These are phyloP conservation scores for Papiliotrema nemorosa DNA, from an alignment of 1,284 basidiomycete species.

Conservation along the genomic window DNA sequence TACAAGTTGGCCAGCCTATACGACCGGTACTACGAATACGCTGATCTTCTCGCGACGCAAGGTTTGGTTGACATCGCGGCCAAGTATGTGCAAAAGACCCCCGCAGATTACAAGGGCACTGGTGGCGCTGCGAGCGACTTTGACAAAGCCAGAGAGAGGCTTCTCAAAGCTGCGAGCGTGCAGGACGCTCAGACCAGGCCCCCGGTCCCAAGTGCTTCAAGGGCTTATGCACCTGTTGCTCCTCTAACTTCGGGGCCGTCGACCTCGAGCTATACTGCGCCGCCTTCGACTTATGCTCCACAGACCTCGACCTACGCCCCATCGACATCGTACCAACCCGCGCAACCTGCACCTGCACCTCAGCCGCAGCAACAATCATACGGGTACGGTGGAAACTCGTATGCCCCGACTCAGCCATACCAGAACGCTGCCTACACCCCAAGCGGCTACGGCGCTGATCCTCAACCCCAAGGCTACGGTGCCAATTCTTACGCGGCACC, in stretches of 20 bases:
- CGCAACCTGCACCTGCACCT: constrained; percentile 1
- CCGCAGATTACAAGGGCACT: constrained; percentile 69
- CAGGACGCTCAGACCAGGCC: background rate
- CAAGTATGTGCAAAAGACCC: constrained; percentile 75
- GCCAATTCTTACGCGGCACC: constrained; percentile 21
- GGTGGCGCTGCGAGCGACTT: constrained; percentile 57
- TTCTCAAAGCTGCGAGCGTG: constrained; percentile 32
- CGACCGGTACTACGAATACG: constrained; percentile 93
- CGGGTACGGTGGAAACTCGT: constrained; percentile 13
- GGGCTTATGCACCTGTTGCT: constrained; percentile 6
- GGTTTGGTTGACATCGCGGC: constrained; percentile 81
- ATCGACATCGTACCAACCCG: constrained; percentile 5
- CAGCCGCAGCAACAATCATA: constrained; percentile 10
- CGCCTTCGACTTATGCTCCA: constrained; percentile 7
- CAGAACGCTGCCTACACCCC: constrained; percentile 9
- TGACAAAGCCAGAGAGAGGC: constrained; percentile 58
- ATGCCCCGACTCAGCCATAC: constrained; percentile 13
- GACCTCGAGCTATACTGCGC: constrained; percentile 3
- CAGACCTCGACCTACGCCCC: constrained; percentile 13
- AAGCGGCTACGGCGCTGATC: constrained; percentile 22
- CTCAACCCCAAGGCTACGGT: constrained; percentile 33
- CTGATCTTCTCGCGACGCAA: constrained; percentile 84
- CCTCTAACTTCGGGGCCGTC: too few relatives aligned
- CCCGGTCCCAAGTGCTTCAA: background rate
- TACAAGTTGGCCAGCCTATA: constrained; percentile 86